Base-by-base conservation (phyloP, 2,329 filamentous ascomycete genomes). In the Didymella exigua region DNA sequence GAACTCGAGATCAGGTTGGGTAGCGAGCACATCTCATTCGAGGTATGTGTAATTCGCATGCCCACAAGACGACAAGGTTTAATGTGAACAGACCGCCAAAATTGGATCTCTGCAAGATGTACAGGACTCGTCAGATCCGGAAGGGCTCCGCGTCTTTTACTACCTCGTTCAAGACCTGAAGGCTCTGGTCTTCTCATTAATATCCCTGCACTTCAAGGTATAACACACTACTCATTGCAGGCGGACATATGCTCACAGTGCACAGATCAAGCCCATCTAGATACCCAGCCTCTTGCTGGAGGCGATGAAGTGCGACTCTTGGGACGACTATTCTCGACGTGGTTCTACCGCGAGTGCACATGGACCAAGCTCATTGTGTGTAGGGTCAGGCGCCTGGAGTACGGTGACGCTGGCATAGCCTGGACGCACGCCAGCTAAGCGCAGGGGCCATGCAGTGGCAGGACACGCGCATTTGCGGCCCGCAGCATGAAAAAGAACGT, bases 121-220 rank as follows among this genome's bases (percentile, higher is more conserved):
- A 56, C 96, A 92, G 45, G 95, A 98, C 73, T 97, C 93, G 2
- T 89, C 91, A 46, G 95, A 99, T 72, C 95, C 95, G 1, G 95
- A 99, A 77, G 95, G 95, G 26, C 84, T 99, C 11, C 87, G 95
- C 44, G 95, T 99, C 3, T 99, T 99, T 77, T 99, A 99, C 81
- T 99, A 99, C 73, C 87, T 99, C 7, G 93, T 98, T 5, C 95
- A 99, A 73, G 95, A 99, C 73, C 80, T 99, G 23, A 99, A 98
- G 79, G 95, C 95, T 0, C 82, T 99, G 31, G 91, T 99, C 3
- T 99, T 99, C 76, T 97, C 93, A 49, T 78, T 99, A 62, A 99
- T 98, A 68, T 91, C 91, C 2, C 83, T 99, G 61, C 95, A 99
- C 79, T 99, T 99, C 82, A 99, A 99, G 88, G 86, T 86, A 66